A percentile compares a stretch with the other conserved stretches of the same genome.
These are phyloP conservation scores for Streptanthus diversifolius DNA, from an alignment of 345 rosid genomes.

Conservation along the genomic window DNA sequence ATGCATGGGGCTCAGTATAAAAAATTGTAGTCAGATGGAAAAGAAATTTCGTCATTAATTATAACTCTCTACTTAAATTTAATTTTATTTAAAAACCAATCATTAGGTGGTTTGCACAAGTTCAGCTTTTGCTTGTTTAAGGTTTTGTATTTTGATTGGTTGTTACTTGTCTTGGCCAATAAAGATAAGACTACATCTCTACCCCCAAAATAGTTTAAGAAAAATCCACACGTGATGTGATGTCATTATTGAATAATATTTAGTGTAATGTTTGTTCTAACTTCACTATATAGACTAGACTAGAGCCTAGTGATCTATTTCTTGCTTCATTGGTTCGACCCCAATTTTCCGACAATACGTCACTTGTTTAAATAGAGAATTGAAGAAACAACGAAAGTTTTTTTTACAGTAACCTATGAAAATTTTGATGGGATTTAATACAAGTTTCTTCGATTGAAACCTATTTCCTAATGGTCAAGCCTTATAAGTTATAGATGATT, in stretches of 20 bases:
- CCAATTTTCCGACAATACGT: conserved; percentile 22
- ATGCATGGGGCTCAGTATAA: conserved; percentile 16
- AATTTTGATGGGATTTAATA: not conserved
- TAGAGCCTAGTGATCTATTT: conserved; percentile 8
- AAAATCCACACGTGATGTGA: conserved; percentile 19
- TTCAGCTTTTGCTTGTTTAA: conserved; percentile 21
- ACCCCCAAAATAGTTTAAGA: conserved; percentile 1
- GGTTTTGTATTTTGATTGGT: conserved; percentile 8
- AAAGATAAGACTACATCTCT: conserved; percentile 10
- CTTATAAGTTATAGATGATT: not conserved
- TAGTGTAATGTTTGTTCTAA: not conserved
- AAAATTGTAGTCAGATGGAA: not conserved
- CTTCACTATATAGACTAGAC: not conserved
- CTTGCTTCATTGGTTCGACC: conserved; percentile 5
- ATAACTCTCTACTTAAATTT: not conserved
- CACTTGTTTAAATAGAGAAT: conserved; percentile 10
- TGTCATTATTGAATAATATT: not conserved
- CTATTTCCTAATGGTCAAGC: not conserved
- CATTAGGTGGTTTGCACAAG: not conserved
- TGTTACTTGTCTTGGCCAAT: conserved; percentile 23
- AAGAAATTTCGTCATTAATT: too few species aligned
- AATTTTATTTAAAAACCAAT: not conserved
- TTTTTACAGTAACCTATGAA: not conserved
- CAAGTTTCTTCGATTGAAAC: not conserved
- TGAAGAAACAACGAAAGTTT: not conserved